Conservation (phyloP, 257 asterid genomes). For the Solanum neorickii region DNA sequence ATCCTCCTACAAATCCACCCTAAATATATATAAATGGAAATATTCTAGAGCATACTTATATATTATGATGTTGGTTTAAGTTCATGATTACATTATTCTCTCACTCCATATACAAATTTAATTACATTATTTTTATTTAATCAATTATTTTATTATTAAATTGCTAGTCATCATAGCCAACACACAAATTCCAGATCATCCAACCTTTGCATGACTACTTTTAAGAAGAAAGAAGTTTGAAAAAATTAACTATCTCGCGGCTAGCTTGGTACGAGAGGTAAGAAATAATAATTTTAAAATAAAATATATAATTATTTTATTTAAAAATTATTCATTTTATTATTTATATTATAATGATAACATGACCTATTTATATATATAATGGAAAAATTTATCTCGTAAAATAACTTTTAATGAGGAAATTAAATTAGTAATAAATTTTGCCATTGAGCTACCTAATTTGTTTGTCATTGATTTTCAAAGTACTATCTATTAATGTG, state of each 20-base stretch:
- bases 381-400: not conserved
- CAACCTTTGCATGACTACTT: not conserved
- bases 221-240: not conserved
- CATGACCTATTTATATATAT: not conserved
- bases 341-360: not conserved
- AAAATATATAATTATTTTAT: not conserved
- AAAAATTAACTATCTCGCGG: not conserved
- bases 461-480: not conserved
- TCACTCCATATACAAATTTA: not conserved
- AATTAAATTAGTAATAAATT: not conserved
- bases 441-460: not conserved
- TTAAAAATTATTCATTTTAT: not conserved
- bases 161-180: not conserved
- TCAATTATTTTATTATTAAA: not conserved
- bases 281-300: not conserved
- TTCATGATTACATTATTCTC: not conserved
- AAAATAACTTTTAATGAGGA: not conserved
- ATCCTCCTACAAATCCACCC: no score
- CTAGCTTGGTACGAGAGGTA: fast-evolving
- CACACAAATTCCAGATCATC: not conserved
- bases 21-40: no score
- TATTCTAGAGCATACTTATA: not conserved
- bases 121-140: not conserved
- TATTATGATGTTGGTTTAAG: not conserved
- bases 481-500: not conserved